Evolutionary conservation across 768 basidiomycete genomes (phyloP).

Genomic region (Leccinum pellstonianum): DNA sequence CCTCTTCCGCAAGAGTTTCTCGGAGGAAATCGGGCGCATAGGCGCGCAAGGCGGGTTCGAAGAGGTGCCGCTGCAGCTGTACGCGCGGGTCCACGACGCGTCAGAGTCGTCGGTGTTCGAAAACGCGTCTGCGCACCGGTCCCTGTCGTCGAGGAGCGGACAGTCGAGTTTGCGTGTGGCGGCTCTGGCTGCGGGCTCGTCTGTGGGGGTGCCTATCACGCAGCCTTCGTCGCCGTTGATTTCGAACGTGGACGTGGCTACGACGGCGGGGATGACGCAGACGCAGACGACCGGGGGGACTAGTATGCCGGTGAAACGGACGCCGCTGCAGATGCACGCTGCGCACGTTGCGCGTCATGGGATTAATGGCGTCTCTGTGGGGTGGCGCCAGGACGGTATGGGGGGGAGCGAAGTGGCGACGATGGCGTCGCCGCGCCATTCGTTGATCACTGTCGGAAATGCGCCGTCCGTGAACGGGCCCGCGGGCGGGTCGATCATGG

Average conservation of each 20-base stretch:
- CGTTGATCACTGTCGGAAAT: constrained; percentile 71
- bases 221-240: constrained; percentile 41
- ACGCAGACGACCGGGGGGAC: constrained; percentile 17
- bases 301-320: constrained; percentile 48
- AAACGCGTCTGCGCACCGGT: constrained; percentile 43
- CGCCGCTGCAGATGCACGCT: constrained; percentile 75
- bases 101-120: constrained; percentile 44
- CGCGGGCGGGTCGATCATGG: constrained; percentile 57
- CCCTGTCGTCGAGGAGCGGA: constrained; percentile 48
- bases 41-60: constrained; percentile 58
- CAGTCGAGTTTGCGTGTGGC: constrained; percentile 20
- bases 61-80: constrained; percentile 40
- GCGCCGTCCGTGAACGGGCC: constrained; percentile 34
- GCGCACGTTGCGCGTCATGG: constrained; percentile 82
- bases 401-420: constrained; percentile 40
- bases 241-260: not conserved
- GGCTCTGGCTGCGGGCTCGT: constrained; percentile 51
- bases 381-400: constrained; percentile 56
- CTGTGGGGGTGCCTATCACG: constrained; percentile 39
- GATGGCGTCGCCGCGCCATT: constrained; percentile 64
- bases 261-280: not conserved
- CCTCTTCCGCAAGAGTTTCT: constrained; percentile 82
- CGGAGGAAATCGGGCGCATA: constrained; percentile 76
- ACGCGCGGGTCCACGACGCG: constrained; percentile 43
- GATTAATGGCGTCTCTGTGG: constrained; percentile 77